Conservation (phyloP, 352 stramenopile genomes). For the Phytophthora cajani region DNA sequence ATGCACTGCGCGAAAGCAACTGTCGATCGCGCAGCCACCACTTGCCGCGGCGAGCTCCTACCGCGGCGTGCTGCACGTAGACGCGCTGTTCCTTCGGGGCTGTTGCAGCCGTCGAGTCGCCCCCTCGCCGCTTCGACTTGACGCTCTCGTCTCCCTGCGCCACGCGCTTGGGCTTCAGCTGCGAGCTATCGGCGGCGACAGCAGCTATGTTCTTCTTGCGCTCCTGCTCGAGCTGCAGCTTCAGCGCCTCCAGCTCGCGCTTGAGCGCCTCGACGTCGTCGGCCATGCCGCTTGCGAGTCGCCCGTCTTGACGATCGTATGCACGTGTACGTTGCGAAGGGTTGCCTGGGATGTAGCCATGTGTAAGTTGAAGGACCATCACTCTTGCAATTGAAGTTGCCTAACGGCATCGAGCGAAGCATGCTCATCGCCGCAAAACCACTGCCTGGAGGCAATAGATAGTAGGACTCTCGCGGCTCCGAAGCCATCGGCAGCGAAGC, state of each 20-base stretch:
- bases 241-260: conserved; percentile 61
- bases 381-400: conserved; percentile 21
- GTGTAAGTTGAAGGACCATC: conserved; percentile 60
- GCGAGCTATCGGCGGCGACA: background rate
- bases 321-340: conserved; percentile 12
- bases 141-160: conserved; percentile 8
- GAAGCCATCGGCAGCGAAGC: background rate
- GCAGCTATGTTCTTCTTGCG: conserved; percentile 34
- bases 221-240: conserved; percentile 57
- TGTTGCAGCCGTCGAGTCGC: conserved; percentile 8
- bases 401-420: background rate
- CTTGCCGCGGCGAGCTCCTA: conserved; percentile 61
- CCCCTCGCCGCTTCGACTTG: conserved; percentile 9
- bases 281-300: conserved; percentile 11
- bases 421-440: background rate
- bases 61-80: conserved; percentile 45
- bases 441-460: too few relatives aligned
- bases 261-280: conserved; percentile 62
- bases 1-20: conserved; percentile 52
- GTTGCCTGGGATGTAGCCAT: conserved; percentile 38
- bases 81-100: conserved; percentile 11
- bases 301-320: background rate
- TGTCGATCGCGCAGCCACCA: conserved; percentile 74
- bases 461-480: too few relatives aligned
- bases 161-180: conserved; percentile 13